phyloP scores from a whole-genome alignment of 2,329 filamentous ascomycete genomes.

The Alternaria triticimaculans region DNA sequence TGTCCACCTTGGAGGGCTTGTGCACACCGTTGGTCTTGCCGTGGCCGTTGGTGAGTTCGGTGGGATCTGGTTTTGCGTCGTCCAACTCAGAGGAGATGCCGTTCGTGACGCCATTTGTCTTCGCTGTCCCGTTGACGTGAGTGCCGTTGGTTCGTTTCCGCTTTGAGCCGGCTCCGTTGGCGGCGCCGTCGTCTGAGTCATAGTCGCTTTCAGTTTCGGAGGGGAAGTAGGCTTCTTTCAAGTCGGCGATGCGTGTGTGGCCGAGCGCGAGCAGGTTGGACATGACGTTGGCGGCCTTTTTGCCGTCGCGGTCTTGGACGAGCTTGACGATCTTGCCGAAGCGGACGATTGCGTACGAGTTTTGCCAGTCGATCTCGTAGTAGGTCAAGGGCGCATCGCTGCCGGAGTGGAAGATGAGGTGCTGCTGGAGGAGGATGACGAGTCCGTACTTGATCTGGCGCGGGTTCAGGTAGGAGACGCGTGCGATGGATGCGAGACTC shows the following conservation, averaged over 20 bases:
- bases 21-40: conserved; percentile 19
- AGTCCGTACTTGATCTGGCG: conserved; percentile 82
- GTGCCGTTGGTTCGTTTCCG: conserved; percentile 30
- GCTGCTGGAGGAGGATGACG: conserved; percentile 85
- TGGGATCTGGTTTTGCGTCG: conserved; percentile 7
- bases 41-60: conserved; percentile 14
- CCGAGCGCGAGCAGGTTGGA: conserved; percentile 78
- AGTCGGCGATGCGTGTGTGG: conserved; percentile 74
- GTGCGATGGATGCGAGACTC: conserved; percentile 70
- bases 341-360: conserved; percentile 82
- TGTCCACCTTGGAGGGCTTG: conserved; percentile 16
- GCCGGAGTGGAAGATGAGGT: conserved; percentile 78
- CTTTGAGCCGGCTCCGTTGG: conserved; percentile 32
- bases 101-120: conserved; percentile 23
- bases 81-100: conserved; percentile 15
- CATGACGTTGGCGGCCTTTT: conserved; percentile 75
- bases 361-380: conserved; percentile 83
- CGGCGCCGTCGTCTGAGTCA: conserved; percentile 40
- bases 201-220: conserved; percentile 36
- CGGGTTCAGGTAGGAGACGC: conserved; percentile 74
- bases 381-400: conserved; percentile 68
- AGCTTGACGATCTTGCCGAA: conserved; percentile 81
- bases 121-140: conserved; percentile 27
- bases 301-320: conserved; percentile 75
- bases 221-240: conserved; percentile 69